phyloP scores from a whole-genome alignment of 2,329 filamentous ascomycete genomes.

The Aureobasidium sp. region DNA sequence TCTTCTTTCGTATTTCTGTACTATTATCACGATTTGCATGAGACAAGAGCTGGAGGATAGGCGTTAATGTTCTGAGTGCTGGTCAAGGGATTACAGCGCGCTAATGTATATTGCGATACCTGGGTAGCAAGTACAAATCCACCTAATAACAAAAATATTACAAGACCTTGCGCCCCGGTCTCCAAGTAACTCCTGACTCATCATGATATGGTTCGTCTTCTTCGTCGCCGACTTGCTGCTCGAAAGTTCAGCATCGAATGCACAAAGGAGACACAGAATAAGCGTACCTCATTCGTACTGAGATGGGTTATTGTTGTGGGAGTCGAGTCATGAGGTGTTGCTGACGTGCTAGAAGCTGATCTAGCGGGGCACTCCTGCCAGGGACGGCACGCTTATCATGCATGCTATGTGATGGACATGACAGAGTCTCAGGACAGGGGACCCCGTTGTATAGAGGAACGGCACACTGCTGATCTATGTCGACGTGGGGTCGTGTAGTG shows the following conservation, averaged over 20 bases:
- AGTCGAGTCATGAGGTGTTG: background rate
- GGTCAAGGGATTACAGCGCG: background rate
- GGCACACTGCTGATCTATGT: constrained; percentile 1
- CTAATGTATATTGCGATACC: constrained; percentile 10
- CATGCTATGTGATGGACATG: background rate
- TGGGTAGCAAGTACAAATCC: background rate
- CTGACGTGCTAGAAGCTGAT: background rate
- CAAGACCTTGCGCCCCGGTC: no score
- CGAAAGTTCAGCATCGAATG: background rate
- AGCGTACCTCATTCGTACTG: background rate
- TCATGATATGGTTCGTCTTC: no score
- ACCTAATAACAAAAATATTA: constrained; percentile 5
- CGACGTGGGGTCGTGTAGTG: background rate
- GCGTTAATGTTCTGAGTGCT: constrained; percentile 10
- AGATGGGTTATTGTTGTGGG: background rate
- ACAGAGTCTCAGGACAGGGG: background rate
- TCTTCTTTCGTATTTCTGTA: constrained; percentile 12
- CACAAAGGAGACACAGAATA: no score
- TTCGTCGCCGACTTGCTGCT: background rate
- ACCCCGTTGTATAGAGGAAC: constrained; percentile 7
- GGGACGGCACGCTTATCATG: background rate
- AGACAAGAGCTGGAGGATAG: constrained; percentile 4
- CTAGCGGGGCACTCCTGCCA: constrained; percentile 5
- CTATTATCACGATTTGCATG: constrained; percentile 12
- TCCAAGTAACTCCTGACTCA: no score